A percentile compares a stretch with the other conserved stretches of the same genome.
These are phyloP conservation scores for Raffaelea albimanens DNA, from an alignment of 2,329 filamentous ascomycete genomes.

Conservation along the genomic window DNA sequence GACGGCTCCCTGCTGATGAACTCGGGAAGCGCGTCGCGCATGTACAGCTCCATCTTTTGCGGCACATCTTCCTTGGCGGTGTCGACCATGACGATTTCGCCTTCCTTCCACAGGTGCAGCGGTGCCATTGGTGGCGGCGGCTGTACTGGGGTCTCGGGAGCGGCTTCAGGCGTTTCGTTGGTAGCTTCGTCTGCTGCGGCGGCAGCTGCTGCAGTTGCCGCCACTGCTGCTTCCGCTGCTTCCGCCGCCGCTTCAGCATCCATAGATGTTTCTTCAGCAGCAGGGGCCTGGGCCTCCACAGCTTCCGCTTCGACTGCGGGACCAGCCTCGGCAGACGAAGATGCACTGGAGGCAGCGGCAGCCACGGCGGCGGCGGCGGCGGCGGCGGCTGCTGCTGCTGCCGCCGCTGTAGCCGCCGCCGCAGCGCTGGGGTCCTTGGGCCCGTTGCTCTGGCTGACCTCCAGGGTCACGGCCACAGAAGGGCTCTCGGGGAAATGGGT, in stretches of 20 bases:
- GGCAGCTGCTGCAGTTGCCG: constrained; percentile 5
- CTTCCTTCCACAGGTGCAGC: constrained; percentile 12
- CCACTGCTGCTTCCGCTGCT: not conserved
- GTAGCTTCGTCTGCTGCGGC: not conserved
- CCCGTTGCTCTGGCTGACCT: constrained; percentile 29
- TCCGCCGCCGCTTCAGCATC: constrained; percentile 22
- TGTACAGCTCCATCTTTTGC: constrained; percentile 48
- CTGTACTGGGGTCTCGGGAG: constrained; percentile 12
- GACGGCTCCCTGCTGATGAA: constrained; percentile 52
- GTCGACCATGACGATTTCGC: constrained; percentile 45
- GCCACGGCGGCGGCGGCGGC: not conserved
- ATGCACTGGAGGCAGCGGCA: not conserved
- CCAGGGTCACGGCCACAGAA: constrained; percentile 30
- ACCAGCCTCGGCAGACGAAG: too few species aligned
- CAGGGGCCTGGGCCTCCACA: constrained; percentile 11
- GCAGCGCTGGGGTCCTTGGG: constrained; percentile 17
- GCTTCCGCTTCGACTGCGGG: not conserved
- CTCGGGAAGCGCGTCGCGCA: constrained; percentile 46
- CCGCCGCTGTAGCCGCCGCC: constrained; percentile 9
- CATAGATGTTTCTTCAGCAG: constrained; percentile 20
- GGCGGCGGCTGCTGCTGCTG: constrained; percentile 1
- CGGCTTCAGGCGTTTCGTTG: constrained; percentile 3
- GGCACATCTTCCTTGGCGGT: constrained; percentile 52
- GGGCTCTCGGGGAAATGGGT: constrained; percentile 43
- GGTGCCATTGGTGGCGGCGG: constrained; percentile 23